These are phyloP conservation scores for Apiospora pterosperma DNA, from an alignment of 2,329 filamentous ascomycete species.

Conservation along the genomic window DNA sequence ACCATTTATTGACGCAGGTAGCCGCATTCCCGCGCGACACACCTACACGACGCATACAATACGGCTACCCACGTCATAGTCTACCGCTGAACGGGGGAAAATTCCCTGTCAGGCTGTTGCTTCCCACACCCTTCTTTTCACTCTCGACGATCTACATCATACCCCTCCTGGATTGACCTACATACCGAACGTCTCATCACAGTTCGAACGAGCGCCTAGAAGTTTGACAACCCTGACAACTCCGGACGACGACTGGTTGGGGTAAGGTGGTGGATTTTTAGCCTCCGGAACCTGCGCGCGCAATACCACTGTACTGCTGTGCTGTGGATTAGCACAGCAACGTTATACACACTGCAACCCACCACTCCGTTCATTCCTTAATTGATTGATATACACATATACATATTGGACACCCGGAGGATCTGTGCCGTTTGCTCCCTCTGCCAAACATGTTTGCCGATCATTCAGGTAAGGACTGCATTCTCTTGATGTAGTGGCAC, in stretches of 20 bases:
- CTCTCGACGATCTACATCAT: slow-evolving; percentile 1
- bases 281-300: background rate
- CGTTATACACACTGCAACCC: background rate
- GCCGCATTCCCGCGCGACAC: slow-evolving; percentile 2
- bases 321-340: background rate
- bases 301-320: background rate
- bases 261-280: background rate
- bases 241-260: background rate
- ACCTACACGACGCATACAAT: background rate
- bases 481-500: slow-evolving; percentile 6
- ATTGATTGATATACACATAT: background rate
- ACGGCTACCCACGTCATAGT: slow-evolving; percentile 7
- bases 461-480: slow-evolving; percentile 11
- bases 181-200: background rate
- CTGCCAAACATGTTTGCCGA: slow-evolving; percentile 11
- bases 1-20: slow-evolving; percentile 1
- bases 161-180: slow-evolving; percentile 1
- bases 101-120: slow-evolving; percentile 4
- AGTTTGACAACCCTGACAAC: background rate
- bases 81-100: background rate
- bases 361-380: background rate
- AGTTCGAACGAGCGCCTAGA: background rate
- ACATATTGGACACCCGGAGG: background rate
- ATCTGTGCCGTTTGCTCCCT: background rate
- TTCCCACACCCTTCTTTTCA: background rate